Conservation (phyloP, 768 basidiomycete species). For the Tulasnella sp. region DNA sequence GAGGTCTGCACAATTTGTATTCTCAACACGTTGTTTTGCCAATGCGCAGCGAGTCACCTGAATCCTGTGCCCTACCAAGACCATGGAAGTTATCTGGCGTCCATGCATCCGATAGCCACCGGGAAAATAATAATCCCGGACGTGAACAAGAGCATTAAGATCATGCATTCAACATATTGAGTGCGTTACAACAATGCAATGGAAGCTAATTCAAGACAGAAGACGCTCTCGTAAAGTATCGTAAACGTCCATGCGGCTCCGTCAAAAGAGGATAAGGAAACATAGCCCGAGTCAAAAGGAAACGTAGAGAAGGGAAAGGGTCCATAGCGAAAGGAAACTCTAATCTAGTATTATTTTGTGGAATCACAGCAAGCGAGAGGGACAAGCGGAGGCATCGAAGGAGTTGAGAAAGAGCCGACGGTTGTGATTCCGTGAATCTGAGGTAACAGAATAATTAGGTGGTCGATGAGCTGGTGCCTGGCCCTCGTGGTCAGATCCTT, state of each 20-base stretch:
- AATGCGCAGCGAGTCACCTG: not conserved
- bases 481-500: not conserved
- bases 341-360: not conserved
- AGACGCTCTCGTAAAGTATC: constrained; percentile 15
- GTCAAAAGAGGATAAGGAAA: not conserved
- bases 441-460: not conserved
- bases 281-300: not conserved
- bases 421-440: not conserved
- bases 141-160: not conserved
- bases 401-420: not conserved
- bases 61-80: not conserved
- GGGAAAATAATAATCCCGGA: not conserved
- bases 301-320: not conserved
- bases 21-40: constrained; percentile 1
- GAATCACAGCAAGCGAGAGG: not conserved
- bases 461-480: not conserved
- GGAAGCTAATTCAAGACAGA: not conserved
- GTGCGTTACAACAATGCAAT: not conserved
- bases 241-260: constrained; percentile 19
- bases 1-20: not conserved
- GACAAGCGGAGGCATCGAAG: not conserved
- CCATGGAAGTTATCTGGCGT: not conserved
- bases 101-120: not conserved
- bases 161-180: not conserved
- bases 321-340: not conserved